These are phyloP conservation scores for Talaromyces liani DNA, from an alignment of 495 filamentous ascomycete species.

Conservation along the genomic window DNA sequence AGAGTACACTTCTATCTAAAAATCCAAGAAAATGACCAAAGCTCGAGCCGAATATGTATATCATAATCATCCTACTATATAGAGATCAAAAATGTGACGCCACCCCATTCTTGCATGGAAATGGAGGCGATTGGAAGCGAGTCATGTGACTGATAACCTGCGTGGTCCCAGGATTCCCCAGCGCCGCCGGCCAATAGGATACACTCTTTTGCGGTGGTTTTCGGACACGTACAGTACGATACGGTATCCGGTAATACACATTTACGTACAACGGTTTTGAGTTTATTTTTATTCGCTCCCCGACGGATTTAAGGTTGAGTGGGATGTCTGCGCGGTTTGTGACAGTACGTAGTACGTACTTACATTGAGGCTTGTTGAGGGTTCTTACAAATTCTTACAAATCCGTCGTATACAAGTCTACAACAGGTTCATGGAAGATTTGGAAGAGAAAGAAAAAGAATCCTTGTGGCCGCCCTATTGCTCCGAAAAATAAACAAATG, in stretches of 20 bases:
- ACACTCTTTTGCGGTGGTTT: not conserved
- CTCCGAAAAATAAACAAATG: conserved; percentile 9
- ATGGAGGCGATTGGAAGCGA: not conserved
- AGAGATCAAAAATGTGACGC: not conserved
- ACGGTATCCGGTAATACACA: not conserved
- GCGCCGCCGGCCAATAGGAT: not conserved
- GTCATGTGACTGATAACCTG: not conserved
- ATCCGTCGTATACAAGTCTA: not conserved
- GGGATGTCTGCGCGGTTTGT: not conserved
- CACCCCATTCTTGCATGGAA: not conserved
- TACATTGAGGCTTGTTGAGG: not conserved
- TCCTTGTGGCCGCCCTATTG: conserved; percentile 7
- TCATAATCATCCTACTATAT: not conserved
- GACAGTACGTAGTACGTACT: too few relatives aligned
- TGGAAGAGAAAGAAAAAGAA: not conserved
- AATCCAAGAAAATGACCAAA: not conserved
- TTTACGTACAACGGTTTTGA: conserved; percentile 1
- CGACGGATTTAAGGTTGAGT: not conserved
- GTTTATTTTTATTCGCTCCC: not conserved
- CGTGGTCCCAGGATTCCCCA: not conserved
- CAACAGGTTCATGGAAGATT: not conserved
- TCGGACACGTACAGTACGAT: not conserved
- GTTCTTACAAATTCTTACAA: not conserved
- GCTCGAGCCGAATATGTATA: not conserved
- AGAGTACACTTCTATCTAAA: not conserved